A percentile compares a stretch with the other conserved stretches of the same genome.
Evolutionary conservation across 1,139 yeast genomes (phyloP).

Genomic region (Blastobotrys elegans): DNA sequence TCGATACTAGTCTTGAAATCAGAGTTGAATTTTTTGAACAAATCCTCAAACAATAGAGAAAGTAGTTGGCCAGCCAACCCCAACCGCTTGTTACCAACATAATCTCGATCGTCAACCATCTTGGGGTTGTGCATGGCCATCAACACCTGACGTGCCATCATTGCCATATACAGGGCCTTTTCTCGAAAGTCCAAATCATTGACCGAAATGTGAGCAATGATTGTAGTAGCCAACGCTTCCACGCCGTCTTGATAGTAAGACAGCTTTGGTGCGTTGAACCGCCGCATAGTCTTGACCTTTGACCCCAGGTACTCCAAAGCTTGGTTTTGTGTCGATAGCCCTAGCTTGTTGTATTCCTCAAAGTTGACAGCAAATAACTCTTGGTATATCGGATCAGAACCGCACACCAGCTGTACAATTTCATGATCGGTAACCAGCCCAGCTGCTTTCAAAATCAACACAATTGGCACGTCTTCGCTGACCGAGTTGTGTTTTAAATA

Average conservation of each 20-base stretch:
- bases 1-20: conserved; percentile 94
- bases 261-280: conserved; percentile 77
- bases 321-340: conserved; percentile 87
- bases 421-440: conserved; percentile 92
- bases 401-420: conserved; percentile 90
- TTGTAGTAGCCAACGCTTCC: conserved; percentile 94
- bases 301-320: conserved; percentile 88
- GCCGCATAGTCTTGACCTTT: conserved; percentile 85
- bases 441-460: conserved; percentile 87
- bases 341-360: conserved; percentile 86
- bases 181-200: conserved; percentile 84
- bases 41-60: conserved; percentile 91
- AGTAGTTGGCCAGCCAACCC: conserved; percentile 97
- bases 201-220: conserved; percentile 91
- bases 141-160: conserved; percentile 93
- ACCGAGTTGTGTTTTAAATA: conserved; percentile 92
- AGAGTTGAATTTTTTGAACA: conserved; percentile 89
- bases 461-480: conserved; percentile 93
- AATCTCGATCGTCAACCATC: conserved; percentile 96
- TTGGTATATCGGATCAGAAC: conserved; percentile 80
- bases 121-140: conserved; percentile 94
- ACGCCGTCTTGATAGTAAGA: conserved; percentile 88
- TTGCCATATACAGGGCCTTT: conserved; percentile 88
- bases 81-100: conserved; percentile 95
- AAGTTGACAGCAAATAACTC: conserved; percentile 88